A percentile compares a stretch with the other conserved stretches of the same genome.
These are phyloP conservation scores for Suhomyces maxii DNA, from an alignment of 1,139 yeast genomes.

Conservation along the genomic window DNA sequence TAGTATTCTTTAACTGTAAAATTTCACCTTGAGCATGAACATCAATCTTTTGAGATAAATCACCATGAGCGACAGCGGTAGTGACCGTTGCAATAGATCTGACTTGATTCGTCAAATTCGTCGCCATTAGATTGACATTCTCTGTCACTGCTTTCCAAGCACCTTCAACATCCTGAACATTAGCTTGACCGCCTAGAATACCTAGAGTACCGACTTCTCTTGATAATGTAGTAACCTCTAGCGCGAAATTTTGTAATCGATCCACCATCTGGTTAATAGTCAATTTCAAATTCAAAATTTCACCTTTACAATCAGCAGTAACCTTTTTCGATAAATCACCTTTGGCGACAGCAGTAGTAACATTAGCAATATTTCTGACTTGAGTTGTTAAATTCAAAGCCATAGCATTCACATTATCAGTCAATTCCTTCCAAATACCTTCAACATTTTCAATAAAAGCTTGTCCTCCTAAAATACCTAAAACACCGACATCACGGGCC, in stretches of 20 bases:
- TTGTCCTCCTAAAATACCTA: slow-evolving; percentile 85
- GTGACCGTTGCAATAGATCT: slow-evolving; percentile 89
- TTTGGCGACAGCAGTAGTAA: slow-evolving; percentile 89
- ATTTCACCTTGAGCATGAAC: slow-evolving; percentile 90
- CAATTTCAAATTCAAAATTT: slow-evolving; percentile 74
- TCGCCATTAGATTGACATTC: slow-evolving; percentile 87
- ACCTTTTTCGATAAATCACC: slow-evolving; percentile 86
- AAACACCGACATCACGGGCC: slow-evolving; percentile 87
- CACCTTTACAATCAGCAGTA: slow-evolving; percentile 88
- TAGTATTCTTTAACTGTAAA: slow-evolving; percentile 73
- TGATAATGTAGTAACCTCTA: slow-evolving; percentile 83
- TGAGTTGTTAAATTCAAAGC: slow-evolving; percentile 84
- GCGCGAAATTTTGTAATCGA: slow-evolving; percentile 82
- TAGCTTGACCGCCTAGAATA: slow-evolving; percentile 87
- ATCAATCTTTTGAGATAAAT: slow-evolving; percentile 80
- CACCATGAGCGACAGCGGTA: slow-evolving; percentile 92
- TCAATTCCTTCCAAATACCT: slow-evolving; percentile 87
- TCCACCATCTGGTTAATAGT: slow-evolving; percentile 89
- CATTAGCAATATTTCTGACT: slow-evolving; percentile 87
- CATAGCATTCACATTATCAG: slow-evolving; percentile 90
- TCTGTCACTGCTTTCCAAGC: slow-evolving; percentile 93
- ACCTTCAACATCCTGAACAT: slow-evolving; percentile 89
- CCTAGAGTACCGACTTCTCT: slow-evolving; percentile 91
- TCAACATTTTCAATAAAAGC: slow-evolving; percentile 82
- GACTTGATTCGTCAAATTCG: slow-evolving; percentile 84